Evolutionary conservation across 371 early-diverging fungal species (phyloP), one percentile per base, ranked within the genome.

Genomic region (Mortierella sp.): DNA sequence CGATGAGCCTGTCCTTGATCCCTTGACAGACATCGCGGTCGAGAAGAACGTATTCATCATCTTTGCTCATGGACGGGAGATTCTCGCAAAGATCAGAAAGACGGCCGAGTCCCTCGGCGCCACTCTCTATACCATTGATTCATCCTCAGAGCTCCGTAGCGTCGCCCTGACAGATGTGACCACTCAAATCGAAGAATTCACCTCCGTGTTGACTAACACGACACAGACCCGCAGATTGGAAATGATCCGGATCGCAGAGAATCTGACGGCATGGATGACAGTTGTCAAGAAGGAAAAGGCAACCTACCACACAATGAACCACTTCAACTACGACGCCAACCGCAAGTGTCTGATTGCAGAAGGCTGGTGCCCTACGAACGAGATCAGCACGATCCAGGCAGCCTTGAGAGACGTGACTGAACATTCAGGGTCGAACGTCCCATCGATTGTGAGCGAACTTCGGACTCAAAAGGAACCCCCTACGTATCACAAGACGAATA

Each of bases 231-330:
- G 95, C 47, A 86, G 90, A 51, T 86, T 88, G 47, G 98, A 97
- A 79, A 85, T 99, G 12, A 68, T 83, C 56, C 88, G 91, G 53
- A 90, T 97, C 23, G 88, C 97, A 7, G 93, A 93, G 63, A 89
- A 90, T 50, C 60, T 97, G 68, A 86, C 89, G 32, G 83, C 90
- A 23, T 99, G 99, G 99, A 87, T 89, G 50, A 91, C 90, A 6
- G 89, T 94, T 42, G 91, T 97, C 59, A 93, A 92, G 79, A 99
- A 97, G 85, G 98, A 99, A 73, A 98, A 97, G 89, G 95, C 94
- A n/a, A 92, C 97, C 60, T 97, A 95, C 83, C 93, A 97, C 75
- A 91, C 93, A 34, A 92, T 98, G 93, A 98, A 99, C 76, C 81
- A 90, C 75, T 95, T 98, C 84, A 94, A 92, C 80, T 94, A 95